Evolutionary conservation across 164 flowering plant genomes (phyloP).

Genomic region (Vitis cinerea): DNA sequence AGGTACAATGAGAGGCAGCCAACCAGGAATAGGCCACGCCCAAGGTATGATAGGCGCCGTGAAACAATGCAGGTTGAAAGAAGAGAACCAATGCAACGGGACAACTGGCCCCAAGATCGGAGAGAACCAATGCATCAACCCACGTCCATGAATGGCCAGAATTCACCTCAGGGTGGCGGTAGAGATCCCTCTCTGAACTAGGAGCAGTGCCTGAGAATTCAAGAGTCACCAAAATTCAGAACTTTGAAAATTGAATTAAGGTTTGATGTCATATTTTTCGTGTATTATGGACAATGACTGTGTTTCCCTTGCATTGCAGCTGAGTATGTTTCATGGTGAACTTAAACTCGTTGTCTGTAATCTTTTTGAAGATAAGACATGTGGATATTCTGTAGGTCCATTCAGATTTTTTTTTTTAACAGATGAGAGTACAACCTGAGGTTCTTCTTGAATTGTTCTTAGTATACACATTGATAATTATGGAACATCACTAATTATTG

Average conservation of each 20-base stretch:
- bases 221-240: not conserved
- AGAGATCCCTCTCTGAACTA: slow-evolving; percentile 13
- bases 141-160: slow-evolving; percentile 19
- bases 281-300: not conserved
- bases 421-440: too few relatives aligned
- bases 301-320: not conserved
- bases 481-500: too few relatives aligned
- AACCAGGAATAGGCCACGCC: slow-evolving; percentile 67
- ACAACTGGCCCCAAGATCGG: slow-evolving; percentile 23
- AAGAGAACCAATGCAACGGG: slow-evolving; percentile 49
- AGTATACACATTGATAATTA: too few relatives aligned
- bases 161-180: slow-evolving; percentile 20
- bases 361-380: not conserved
- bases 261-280: not conserved
- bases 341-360: not conserved
- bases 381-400: not conserved
- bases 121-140: slow-evolving; percentile 29
- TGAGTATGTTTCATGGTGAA: not conserved
- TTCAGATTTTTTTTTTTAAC: not conserved
- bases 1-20: slow-evolving; percentile 56
- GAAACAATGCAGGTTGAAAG: slow-evolving; percentile 73
- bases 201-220: slow-evolving; percentile 1
- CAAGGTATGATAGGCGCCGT: slow-evolving; percentile 78
- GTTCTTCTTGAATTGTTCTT: too few relatives aligned
- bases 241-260: not conserved